phyloP scores from a whole-genome alignment of 2,329 filamentous ascomycete genomes.

The Colletotrichum higginsianum region DNA sequence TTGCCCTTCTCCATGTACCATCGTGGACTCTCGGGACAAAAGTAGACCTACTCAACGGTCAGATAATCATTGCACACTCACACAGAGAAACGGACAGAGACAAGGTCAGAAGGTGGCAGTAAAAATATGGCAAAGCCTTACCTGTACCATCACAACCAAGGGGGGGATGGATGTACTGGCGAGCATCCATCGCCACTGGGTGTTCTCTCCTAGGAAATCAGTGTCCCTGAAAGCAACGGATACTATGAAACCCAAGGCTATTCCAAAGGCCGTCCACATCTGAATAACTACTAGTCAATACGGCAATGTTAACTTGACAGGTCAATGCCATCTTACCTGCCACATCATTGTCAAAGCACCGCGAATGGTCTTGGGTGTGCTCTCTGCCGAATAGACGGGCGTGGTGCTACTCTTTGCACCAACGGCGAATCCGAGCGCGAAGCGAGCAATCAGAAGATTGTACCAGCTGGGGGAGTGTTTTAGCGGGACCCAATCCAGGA shows the following conservation, averaged over 20 bases:
- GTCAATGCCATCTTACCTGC: constrained; percentile 44
- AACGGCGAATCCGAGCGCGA: constrained; percentile 55
- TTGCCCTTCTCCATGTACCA: constrained; percentile 68
- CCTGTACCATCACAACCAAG: constrained; percentile 63
- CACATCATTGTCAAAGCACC: constrained; percentile 58
- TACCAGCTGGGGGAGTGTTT: constrained; percentile 50
- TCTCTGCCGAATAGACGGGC: constrained; percentile 55
- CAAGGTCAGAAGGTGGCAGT: neutral
- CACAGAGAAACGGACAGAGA: no score
- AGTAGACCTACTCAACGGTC: constrained; percentile 56
- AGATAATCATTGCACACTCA: neutral
- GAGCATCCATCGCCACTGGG: constrained; percentile 57
- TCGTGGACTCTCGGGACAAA: constrained; percentile 68
- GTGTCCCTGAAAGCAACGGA: constrained; percentile 50
- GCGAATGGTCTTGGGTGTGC: constrained; percentile 56
- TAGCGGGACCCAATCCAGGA: constrained; percentile 25
- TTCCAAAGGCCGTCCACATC: constrained; percentile 54
- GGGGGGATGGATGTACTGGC: constrained; percentile 69
- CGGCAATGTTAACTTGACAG: neutral
- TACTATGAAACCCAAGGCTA: constrained; percentile 56
- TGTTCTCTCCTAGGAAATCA: constrained; percentile 52
- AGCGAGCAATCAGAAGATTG: constrained; percentile 51
- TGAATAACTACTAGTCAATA: neutral
- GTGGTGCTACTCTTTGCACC: constrained; percentile 55
- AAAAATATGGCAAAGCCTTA: neutral